phyloP scores from a whole-genome alignment of 768 basidiomycete species.

The Paxillus ammoniavirescens region DNA sequence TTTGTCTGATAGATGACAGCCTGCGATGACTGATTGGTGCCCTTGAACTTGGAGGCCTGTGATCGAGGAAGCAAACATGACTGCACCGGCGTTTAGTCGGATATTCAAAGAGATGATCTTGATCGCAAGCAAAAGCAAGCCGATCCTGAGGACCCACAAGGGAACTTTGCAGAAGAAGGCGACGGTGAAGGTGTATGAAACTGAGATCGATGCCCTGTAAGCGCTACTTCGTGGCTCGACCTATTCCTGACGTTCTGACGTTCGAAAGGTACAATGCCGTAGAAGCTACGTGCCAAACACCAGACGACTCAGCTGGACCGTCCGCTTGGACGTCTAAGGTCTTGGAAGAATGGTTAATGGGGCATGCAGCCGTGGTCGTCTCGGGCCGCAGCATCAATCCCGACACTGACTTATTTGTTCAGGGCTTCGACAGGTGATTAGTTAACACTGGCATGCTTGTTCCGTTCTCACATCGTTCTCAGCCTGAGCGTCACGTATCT shows the following conservation, averaged over 20 bases:
- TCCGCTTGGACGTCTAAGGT: conserved; percentile 2
- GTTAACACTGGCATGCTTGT: background rate
- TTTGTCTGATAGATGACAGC: too few relatives aligned
- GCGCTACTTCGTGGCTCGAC: background rate
- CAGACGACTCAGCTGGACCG: background rate
- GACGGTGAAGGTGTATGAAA: conserved; percentile 17
- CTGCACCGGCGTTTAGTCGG: conserved; percentile 38
- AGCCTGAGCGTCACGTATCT: conserved; percentile 26
- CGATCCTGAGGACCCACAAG: conserved; percentile 38
- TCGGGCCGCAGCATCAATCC: conserved; percentile 1
- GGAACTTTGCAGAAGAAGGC: conserved; percentile 21
- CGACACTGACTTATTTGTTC: conserved; percentile 20
- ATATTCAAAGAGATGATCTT: conserved; percentile 55
- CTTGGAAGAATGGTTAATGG: conserved; percentile 13
- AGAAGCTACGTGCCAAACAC: background rate
- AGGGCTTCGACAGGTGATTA: conserved; percentile 30
- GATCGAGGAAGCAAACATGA: conserved; percentile 41
- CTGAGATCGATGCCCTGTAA: conserved; percentile 26
- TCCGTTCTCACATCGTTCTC: background rate
- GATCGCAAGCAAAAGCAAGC: conserved; percentile 37
- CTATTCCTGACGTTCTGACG: background rate
- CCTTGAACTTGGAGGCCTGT: conserved; percentile 25
- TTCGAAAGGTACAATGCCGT: conserved; percentile 4
- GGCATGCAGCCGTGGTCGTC: background rate
- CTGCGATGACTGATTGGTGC: too few relatives aligned